Evolutionary conservation across 2,329 filamentous ascomycete genomes (phyloP), one percentile per base, ranked within the genome.

Genomic region (Diatrype stigma): DNA sequence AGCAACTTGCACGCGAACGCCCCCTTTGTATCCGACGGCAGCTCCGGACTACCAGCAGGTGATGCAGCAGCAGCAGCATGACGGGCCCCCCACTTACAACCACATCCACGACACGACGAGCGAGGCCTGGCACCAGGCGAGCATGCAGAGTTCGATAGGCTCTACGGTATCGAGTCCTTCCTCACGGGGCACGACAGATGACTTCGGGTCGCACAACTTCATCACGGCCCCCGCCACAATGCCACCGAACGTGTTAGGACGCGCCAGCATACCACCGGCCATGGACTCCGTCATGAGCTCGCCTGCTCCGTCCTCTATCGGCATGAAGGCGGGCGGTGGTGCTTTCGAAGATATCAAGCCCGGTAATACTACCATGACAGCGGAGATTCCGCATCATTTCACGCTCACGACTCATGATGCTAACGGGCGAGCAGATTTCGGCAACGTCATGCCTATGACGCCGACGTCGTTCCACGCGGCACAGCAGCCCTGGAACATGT

Each of bases 131-230:
- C 67, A 74, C 12, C 64, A 44, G 40, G 14, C 70, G 42, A 66
- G 69, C 14, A 67, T 78, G 7, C 66, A 74, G 22, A 71, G 71
- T 48, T 70, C 74, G 35, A 65, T 77, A 19, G 66, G 74, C 16
- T 77, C 77, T 46, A 76, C 71, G 46, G 76, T 76, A 11, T 78
- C 78, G 19, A 80, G 77, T 60, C 77, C 78, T 17, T 72, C 75
- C 3, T 79, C 78, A 2, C 77, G 77, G 2, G 71, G 68, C 42
- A 69, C 68, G 47, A 68, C 70, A 46, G 75, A 79, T 46, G 77
- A 80, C 46, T 78, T 76, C 60, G 70, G 65, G 52, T 63, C 60
- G 48, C 63, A 67, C 48, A 63, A 67, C 54, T 80, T 78, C 61
- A 75, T 78, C 52, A 73, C 76, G 8, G 76, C 75, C 22, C 73